A percentile compares a stretch with the other conserved stretches of the same genome.
Conservation (phyloP, 148 eudicot species). For the Chenopodium quinoa region DNA sequence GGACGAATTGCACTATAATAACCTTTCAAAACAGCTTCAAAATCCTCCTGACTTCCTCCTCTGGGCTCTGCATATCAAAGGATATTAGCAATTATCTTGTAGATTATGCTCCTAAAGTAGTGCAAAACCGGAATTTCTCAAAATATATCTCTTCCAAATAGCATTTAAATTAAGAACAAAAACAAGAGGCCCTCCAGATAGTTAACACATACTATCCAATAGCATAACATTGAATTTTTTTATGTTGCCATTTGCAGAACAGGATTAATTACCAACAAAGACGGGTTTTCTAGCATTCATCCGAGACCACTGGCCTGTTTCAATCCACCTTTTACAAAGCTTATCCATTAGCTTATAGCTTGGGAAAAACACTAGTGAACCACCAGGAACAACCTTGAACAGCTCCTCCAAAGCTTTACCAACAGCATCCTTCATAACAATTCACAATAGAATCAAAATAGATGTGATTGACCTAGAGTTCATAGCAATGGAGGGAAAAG, state of each 20-base stretch:
- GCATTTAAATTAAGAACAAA: neutral
- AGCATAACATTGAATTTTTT: neutral
- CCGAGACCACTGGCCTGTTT: conserved; percentile 96
- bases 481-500: neutral
- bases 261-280: conserved; percentile 64
- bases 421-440: conserved; percentile 69
- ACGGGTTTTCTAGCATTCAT: conserved; percentile 75
- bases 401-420: conserved; percentile 84
- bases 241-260: neutral
- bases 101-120: neutral
- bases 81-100: neutral
- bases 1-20: conserved; percentile 63
- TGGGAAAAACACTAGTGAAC: conserved; percentile 91
- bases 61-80: conserved; percentile 64
- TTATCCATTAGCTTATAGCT: conserved; percentile 98
- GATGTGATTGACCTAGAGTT: neutral
- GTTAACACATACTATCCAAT: neutral
- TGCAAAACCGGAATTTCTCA: neutral
- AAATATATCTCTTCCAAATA: neutral
- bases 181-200: neutral
- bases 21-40: conserved; percentile 65
- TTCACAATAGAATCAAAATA: conserved; percentile 13
- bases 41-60: conserved; percentile 83
- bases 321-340: conserved; percentile 74
- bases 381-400: conserved; percentile 81